Evolutionary conservation across 2,329 filamentous ascomycete species (phyloP).

Genomic region (Ustilaginoidea virens): DNA sequence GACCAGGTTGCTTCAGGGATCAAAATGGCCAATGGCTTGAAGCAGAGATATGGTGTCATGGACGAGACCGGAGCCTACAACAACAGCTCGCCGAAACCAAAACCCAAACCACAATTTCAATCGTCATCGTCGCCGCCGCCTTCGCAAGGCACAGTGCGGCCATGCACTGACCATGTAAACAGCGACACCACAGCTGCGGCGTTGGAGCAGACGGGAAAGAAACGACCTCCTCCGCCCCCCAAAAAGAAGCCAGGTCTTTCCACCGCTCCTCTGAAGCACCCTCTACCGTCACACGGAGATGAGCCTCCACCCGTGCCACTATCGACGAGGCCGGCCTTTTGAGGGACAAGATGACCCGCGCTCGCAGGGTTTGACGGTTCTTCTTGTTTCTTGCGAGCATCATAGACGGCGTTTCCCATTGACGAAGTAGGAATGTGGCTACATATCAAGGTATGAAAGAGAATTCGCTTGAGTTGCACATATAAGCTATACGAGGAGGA

Average conservation of each 20-base stretch:
- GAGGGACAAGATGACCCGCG: too few species aligned
- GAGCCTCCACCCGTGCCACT: conserved; percentile 36
- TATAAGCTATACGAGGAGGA: too few species aligned
- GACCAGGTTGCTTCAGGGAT: conserved; percentile 49
- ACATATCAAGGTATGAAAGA: too few species aligned
- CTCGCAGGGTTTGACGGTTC: too few species aligned
- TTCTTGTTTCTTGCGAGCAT: too few species aligned
- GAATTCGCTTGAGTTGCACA: too few species aligned
- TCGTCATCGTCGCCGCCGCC: conserved; percentile 1
- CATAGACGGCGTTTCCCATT: too few species aligned
- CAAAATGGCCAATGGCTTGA: conserved; percentile 38
- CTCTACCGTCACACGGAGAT: conserved; percentile 12
- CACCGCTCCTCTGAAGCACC: conserved; percentile 7
- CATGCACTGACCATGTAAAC: background rate
- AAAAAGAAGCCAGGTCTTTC: conserved; percentile 34
- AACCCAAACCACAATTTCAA: conserved; percentile 5
- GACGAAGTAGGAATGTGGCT: too few species aligned
- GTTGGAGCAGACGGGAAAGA: conserved; percentile 24
- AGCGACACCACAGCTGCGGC: background rate
- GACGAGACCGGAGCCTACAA: conserved; percentile 19
- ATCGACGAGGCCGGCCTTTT: conserved; percentile 33
- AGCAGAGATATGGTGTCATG: conserved; percentile 44
- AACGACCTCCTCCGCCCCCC: conserved; percentile 33
- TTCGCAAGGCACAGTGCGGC: conserved; percentile 1
- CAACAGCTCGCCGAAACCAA: conserved; percentile 9